These are phyloP conservation scores for Aspergillus sp. DNA, from an alignment of 2,329 filamentous ascomycete species.

Conservation along the genomic window DNA sequence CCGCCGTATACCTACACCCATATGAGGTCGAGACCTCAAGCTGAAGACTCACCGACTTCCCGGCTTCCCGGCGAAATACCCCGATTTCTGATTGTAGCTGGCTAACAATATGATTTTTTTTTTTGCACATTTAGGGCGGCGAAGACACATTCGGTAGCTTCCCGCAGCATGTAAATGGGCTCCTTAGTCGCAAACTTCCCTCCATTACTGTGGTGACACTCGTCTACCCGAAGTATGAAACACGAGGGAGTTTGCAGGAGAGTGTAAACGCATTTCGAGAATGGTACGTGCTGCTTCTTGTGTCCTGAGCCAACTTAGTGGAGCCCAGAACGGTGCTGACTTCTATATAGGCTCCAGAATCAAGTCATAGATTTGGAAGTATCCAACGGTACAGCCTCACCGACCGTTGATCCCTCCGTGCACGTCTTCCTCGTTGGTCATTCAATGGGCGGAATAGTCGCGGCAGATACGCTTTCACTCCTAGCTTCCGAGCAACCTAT, in stretches of 20 bases:
- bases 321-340: not conserved
- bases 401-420: conserved; percentile 82
- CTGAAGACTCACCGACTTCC: not conserved
- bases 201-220: conserved; percentile 42
- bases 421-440: conserved; percentile 81
- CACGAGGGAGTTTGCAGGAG: conserved; percentile 48
- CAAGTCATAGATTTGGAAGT: conserved; percentile 95
- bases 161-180: conserved; percentile 43
- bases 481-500: conserved; percentile 66
- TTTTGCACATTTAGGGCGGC: conserved; percentile 38
- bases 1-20: not conserved
- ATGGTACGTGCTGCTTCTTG: conserved; percentile 38
- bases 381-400: conserved; percentile 72
- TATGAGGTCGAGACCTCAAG: not conserved
- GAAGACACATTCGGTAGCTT: conserved; percentile 51
- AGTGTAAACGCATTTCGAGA: conserved; percentile 48
- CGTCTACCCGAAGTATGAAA: conserved; percentile 52
- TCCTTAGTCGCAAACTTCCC: conserved; percentile 45
- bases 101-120: not conserved
- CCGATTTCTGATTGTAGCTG: not conserved
- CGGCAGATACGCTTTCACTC: conserved; percentile 79
- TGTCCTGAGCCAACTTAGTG: not conserved
- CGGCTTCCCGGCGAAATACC: not conserved
- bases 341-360: conserved; percentile 68
- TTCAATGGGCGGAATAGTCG: conserved; percentile 92